Percentiles rank a stretch among this genome's conserved stretches.
These are phyloP conservation scores for Neofusicoccum ribis DNA, from an alignment of 2,329 filamentous ascomycete genomes.

Conservation along the genomic window DNA sequence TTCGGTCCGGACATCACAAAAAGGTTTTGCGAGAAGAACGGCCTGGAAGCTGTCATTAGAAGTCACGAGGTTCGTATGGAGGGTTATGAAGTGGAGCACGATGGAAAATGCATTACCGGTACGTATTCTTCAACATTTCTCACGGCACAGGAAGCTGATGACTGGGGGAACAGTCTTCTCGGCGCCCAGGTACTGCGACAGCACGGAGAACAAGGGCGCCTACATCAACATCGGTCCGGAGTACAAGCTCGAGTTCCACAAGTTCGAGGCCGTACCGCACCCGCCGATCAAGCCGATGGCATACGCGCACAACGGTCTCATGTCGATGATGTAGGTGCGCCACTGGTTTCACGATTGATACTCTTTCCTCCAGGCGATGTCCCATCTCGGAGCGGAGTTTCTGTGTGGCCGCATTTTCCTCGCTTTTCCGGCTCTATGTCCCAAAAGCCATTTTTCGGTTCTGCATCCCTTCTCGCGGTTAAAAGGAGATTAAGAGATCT, in stretches of 20 bases:
- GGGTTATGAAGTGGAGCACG: conserved; percentile 97
- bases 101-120: conserved; percentile 92
- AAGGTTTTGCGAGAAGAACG: conserved; percentile 94
- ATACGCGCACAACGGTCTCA: conserved; percentile 80
- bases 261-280: conserved; percentile 96
- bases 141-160: too few relatives aligned
- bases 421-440: not conserved
- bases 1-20: conserved; percentile 97
- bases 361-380: conserved; percentile 8
- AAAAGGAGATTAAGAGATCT: not conserved
- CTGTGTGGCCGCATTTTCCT: not conserved
- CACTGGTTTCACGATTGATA: not conserved
- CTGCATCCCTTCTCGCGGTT: not conserved
- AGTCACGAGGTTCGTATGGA: conserved; percentile 99
- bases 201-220: conserved; percentile 95
- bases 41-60: conserved; percentile 89
- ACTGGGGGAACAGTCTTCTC: conserved; percentile 71
- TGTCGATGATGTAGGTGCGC: conserved; percentile 64
- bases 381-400: not conserved
- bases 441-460: conserved; percentile 7
- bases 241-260: conserved; percentile 86
- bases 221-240: conserved; percentile 96
- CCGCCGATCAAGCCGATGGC: conserved; percentile 93
- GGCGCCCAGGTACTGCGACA: conserved; percentile 95
- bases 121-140: conserved; percentile 32